Evolutionary conservation across 2,329 filamentous ascomycete species (phyloP), one percentile per base, ranked within the genome.

Genomic region (Pezicula rhizophila): DNA sequence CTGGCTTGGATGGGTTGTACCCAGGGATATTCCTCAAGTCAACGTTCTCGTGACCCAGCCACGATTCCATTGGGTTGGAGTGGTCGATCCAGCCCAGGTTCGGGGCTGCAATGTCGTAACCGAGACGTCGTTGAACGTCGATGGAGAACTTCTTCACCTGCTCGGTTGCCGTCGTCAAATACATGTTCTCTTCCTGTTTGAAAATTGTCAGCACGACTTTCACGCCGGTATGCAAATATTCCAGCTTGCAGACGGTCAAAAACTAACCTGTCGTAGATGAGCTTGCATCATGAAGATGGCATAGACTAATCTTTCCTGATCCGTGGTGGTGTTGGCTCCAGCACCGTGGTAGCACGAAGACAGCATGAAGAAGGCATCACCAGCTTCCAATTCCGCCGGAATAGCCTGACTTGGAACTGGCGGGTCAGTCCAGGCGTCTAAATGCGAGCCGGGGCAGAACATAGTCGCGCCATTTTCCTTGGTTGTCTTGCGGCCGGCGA

Each of bases 131-230:
- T 42, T 48, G 37, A 8, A 31, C 46, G 8, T 42, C 23, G 15
- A 37, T 20, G 4, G 46, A 42, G 7, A 38, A 35, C 10, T 20
- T 20, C 28, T 42, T 48, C 6, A 37, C 46, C 31, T 42, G 40
- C 15, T 42, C 37, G 14, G 31, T 20, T 14, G 46, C 25, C 3
- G 38, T 37, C 12, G 38, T 42, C 4, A 48, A 18, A 26, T 48
- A 48, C 46, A 42, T 38, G 39, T 69, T 70, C 56, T 71, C 68
- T 49, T 70, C 66, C 47, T 68, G 64, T n/a, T n/a, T n/a, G n/a
- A n/a, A n/a, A n/a, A n/a, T n/a, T n/a, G n/a, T n/a, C n/a, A n/a
- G n/a, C n/a, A n/a, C n/a, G n/a, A n/a, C n/a, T n/a, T n/a, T n/a
- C n/a, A n/a, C n/a, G n/a, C n/a, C n/a, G n/a, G n/a, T n/a, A n/a